phyloP scores from a whole-genome alignment of 2,329 filamentous ascomycete genomes.

The Colletotrichum tabaci region DNA sequence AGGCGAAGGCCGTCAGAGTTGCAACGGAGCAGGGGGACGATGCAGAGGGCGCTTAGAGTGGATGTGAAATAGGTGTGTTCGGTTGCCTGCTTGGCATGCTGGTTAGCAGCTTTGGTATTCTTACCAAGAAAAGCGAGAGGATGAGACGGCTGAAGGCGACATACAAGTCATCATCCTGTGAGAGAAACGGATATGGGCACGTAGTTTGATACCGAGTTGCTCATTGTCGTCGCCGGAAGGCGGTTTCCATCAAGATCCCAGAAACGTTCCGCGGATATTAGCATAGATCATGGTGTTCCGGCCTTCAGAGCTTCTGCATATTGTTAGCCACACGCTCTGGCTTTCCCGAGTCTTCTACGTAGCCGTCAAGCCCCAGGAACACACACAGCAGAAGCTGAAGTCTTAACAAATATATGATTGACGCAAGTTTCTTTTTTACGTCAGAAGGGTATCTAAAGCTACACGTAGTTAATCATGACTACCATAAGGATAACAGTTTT shows the following conservation, averaged over 20 bases:
- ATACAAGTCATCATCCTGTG: background rate
- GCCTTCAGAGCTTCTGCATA: too few relatives aligned
- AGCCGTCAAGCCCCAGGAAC: too few relatives aligned
- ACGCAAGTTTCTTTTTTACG: background rate
- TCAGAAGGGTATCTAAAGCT: constrained; percentile 1
- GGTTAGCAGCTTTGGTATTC: too few relatives aligned
- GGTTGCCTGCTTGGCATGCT: background rate
- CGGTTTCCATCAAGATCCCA: too few relatives aligned
- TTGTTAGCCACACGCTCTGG: too few relatives aligned
- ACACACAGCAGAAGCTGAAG: background rate
- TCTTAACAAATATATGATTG: background rate
- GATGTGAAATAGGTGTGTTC: background rate
- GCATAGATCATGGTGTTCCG: too few relatives aligned
- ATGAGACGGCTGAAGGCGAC: too few relatives aligned
- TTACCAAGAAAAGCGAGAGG: too few relatives aligned
- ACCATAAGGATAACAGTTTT: background rate
- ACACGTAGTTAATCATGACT: background rate
- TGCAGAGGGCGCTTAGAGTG: background rate
- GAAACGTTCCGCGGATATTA: too few relatives aligned
- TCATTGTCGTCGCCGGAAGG: too few relatives aligned
- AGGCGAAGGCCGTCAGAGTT: background rate
- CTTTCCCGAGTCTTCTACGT: too few relatives aligned
- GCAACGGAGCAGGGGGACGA: background rate
- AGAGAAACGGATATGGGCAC: background rate
- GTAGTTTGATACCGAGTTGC: background rate